Conservation (phyloP, 257 asterid species). For the Cynanchum wilfordii region DNA sequence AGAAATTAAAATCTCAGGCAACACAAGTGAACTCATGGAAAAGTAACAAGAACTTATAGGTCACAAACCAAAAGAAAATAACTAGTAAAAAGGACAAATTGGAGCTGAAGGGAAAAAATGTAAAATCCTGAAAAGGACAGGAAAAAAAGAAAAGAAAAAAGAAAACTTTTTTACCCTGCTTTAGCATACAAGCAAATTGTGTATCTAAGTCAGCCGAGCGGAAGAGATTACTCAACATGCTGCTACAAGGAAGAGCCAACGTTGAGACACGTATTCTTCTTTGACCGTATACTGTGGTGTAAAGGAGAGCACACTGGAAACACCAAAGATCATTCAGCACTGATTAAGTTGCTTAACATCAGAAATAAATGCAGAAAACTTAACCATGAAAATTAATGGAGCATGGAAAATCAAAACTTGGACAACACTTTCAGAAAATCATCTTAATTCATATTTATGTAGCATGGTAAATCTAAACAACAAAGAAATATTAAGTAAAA, state of each 20-base stretch:
- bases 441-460: background rate
- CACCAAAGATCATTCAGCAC: background rate
- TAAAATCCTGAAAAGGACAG: background rate
- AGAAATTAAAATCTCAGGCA: background rate
- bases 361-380: background rate
- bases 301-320: constrained; percentile 89
- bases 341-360: too few relatives aligned
- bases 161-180: constrained; percentile 57
- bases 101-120: background rate
- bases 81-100: background rate
- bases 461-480: background rate
- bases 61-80: background rate
- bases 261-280: constrained; percentile 97
- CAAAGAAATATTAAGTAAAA: background rate
- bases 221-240: constrained; percentile 81
- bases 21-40: background rate
- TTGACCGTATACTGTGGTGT: constrained; percentile 92
- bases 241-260: constrained; percentile 87
- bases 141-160: background rate
- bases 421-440: background rate
- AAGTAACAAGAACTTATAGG: background rate
- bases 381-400: background rate
- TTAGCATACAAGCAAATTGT: constrained; percentile 80
- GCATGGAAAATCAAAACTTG: background rate
- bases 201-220: constrained; percentile 97